A percentile compares a stretch with the other conserved stretches of the same genome.
phyloP scores from a whole-genome alignment of 805 yeast species.

The Candida xyloterini region DNA sequence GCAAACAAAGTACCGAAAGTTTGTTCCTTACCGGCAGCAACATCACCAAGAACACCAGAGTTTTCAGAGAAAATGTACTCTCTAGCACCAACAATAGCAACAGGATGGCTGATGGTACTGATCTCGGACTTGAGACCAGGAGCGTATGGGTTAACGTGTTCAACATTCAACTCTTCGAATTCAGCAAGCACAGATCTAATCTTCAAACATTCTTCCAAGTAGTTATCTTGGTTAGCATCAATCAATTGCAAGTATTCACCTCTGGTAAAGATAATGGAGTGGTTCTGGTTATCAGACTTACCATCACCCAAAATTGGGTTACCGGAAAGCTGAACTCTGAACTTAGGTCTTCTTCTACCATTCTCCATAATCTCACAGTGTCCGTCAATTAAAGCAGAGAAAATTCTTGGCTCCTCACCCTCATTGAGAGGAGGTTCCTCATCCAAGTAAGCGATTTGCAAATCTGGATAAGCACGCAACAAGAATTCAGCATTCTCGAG shows the following conservation, averaged over 20 bases:
- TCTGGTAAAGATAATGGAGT: constrained; percentile 72
- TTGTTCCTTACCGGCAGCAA: constrained; percentile 89
- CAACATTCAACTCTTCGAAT: constrained; percentile 73
- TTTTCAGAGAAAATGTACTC: constrained; percentile 85
- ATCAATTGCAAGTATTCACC: constrained; percentile 84
- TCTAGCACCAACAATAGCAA: constrained; percentile 84
- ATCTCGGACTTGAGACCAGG: constrained; percentile 58
- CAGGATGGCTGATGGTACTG: constrained; percentile 57
- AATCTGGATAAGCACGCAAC: constrained; percentile 78
- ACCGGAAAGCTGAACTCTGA: constrained; percentile 76
- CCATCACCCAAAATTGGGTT: constrained; percentile 87
- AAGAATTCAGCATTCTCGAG: constrained; percentile 77
- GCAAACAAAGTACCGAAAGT: constrained; percentile 84
- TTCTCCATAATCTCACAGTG: constrained; percentile 69
- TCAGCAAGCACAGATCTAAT: constrained; percentile 79
- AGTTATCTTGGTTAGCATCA: constrained; percentile 86
- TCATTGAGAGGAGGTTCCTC: constrained; percentile 79
- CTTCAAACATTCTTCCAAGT: constrained; percentile 80
- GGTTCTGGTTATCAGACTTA: constrained; percentile 84
- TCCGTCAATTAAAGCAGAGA: constrained; percentile 78
- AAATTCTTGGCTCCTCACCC: constrained; percentile 69
- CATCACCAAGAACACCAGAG: constrained; percentile 82
- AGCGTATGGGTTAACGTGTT: constrained; percentile 79
- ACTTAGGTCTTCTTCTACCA: constrained; percentile 74
- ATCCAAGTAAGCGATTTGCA: constrained; percentile 89